A percentile compares a stretch with the other conserved stretches of the same genome.
Evolutionary conservation across 73 alveolate genomes (phyloP).

Genomic region (Symbiodinium pilosum): DNA sequence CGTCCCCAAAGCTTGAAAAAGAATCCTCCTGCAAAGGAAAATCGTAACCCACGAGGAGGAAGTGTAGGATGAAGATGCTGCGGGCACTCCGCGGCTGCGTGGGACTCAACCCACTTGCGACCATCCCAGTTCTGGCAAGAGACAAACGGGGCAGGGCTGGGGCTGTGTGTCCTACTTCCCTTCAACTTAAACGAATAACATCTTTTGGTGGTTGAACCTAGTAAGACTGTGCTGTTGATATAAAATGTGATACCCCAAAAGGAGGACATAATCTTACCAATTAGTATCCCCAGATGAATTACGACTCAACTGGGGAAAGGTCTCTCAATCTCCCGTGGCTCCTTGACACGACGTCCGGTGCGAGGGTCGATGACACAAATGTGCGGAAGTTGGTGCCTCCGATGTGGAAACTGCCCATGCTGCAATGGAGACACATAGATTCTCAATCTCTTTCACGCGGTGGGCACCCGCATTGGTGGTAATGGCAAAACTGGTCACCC

Average conservation of each 20-base stretch:
- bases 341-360: conserved; percentile 90
- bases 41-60: too few relatives aligned
- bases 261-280: too few relatives aligned
- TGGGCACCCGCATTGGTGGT: conserved; percentile 59
- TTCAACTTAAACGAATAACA: background rate
- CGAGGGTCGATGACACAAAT: conserved; percentile 92
- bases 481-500: conserved; percentile 89
- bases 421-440: too few relatives aligned
- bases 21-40: background rate
- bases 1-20: background rate
- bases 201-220: too few relatives aligned
- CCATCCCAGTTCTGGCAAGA: conserved; percentile 89
- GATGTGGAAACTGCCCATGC: too few relatives aligned
- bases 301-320: too few relatives aligned
- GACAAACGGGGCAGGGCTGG: background rate
- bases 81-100: conserved; percentile 93
- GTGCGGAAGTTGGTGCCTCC: conserved; percentile 93
- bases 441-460: too few relatives aligned
- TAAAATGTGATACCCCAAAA: too few relatives aligned
- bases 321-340: background rate
- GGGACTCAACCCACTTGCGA: conserved; percentile 94
- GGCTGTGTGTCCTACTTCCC: too few relatives aligned
- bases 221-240: too few relatives aligned
- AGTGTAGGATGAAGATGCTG: background rate
- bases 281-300: too few relatives aligned